Conservation (phyloP, 169 alveolate species). For the Plasmodium knowlesi region DNA sequence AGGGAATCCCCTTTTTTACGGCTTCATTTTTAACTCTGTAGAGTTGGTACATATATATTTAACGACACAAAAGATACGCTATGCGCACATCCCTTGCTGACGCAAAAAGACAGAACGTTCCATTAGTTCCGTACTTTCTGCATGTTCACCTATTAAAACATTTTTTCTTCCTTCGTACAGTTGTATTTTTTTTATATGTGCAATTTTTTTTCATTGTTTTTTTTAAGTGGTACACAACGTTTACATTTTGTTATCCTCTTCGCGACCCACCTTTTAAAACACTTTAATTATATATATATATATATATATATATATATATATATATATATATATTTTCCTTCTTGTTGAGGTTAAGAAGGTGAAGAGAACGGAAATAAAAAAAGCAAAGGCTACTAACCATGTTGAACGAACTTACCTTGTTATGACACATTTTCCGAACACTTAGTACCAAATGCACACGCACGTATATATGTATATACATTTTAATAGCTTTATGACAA, state of each 20-base stretch:
- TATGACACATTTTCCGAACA: not conserved
- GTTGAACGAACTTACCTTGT: not conserved
- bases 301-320: not conserved
- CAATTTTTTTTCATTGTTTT: conserved; percentile 26
- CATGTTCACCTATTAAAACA: not conserved
- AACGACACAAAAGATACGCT: not conserved
- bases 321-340: not conserved
- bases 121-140: not conserved
- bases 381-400: not conserved
- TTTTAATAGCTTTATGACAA: not conserved
- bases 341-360: not conserved
- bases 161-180: not conserved
- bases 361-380: not conserved
- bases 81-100: not conserved
- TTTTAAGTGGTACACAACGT: not conserved
- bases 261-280: conserved; percentile 20
- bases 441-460: not conserved
- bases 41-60: not conserved
- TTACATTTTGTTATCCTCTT: not conserved
- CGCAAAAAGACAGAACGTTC: not conserved
- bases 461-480: not conserved
- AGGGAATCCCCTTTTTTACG: not conserved
- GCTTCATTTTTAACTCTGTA: not conserved
- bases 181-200: not conserved
- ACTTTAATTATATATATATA: conserved; percentile 12